Conservation (phyloP, 176 grass and related monocot genomes). For the Oryza coarctata region DNA sequence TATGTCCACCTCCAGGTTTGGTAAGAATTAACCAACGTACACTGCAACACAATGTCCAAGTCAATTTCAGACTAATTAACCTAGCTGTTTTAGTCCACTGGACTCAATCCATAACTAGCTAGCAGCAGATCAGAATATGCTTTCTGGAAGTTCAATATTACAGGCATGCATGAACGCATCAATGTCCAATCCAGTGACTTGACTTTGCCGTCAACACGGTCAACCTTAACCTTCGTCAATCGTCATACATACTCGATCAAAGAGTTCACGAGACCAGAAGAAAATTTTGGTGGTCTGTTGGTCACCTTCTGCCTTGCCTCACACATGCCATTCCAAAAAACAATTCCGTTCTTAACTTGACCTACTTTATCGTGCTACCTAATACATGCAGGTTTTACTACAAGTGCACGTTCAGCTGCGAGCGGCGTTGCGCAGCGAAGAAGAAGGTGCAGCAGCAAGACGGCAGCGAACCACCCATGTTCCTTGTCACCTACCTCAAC, state of each 20-base stretch:
- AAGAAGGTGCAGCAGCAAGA: slow-evolving; percentile 50
- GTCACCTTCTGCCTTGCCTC: background rate
- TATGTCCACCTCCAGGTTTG: background rate
- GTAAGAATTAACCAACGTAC: background rate
- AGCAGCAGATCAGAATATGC: background rate
- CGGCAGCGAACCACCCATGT: slow-evolving; percentile 9
- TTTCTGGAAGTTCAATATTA: background rate
- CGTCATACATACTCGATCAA: background rate
- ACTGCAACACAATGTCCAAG: background rate
- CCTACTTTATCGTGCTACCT: background rate
- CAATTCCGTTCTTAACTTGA: background rate
- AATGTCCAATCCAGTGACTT: slow-evolving; percentile 22
- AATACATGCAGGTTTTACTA: slow-evolving; percentile 38
- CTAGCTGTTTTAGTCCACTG: background rate
- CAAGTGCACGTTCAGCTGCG: slow-evolving; percentile 20
- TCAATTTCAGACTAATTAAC: slow-evolving; percentile 17
- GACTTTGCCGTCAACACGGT: slow-evolving; percentile 36
- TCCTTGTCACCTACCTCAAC: slow-evolving; percentile 37
- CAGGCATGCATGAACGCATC: background rate
- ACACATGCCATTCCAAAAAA: background rate
- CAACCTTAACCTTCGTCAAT: slow-evolving; percentile 7
- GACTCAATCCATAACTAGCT: background rate
- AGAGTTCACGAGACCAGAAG: background rate
- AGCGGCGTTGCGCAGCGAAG: slow-evolving; percentile 39
- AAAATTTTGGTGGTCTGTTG: background rate